Base-by-base conservation (phyloP, 106 monocot genomes). In the Dendrobium catenatum region DNA sequence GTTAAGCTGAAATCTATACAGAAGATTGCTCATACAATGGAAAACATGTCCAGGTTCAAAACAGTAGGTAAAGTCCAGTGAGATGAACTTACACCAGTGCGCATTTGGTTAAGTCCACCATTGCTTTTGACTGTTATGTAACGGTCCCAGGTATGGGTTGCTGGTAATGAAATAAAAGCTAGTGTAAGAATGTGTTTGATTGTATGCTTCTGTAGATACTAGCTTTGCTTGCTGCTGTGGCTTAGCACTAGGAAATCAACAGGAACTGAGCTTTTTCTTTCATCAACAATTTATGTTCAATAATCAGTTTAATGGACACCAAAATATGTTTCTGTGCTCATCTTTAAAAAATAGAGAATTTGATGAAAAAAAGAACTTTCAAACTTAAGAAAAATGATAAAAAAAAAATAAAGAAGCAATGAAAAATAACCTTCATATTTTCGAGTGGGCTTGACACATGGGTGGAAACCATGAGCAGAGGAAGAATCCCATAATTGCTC, bases 81-180 rank as follows among this genome's bases (percentile, higher is more conserved):
- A 68, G 8, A 42, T 41, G 37, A 68, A 94, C 94, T 91, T 89
- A 97, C 96, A 84, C 96, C 96, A 82, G 94, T 91, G 44, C 96
- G 90, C 96, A 97, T 97, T 83, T 97, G 96, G 74, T 97, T 97
- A 77, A 97, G 94, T 41, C 96, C 96, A 81, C 96, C 96, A 86
- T 97, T 97, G 85, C 94, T 97, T 82, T 86, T 90, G 44, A 97
- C 90, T 66, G 89, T 92, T 80, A 97, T 56, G 77, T 94, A 97
- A 42, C 81, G 94, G 15, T 82, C 79, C 79, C 41, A 84, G n/a
- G 70, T 70, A 51, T 82, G 59, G 24, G 92, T 82, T 84, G 81
- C 94, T 96, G 87, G 58, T 56, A 80, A 68, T 42, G 20, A 49
- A 80, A 85, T 19, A 20, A 41, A 74, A 37, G 33, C 47, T 17